A percentile compares a stretch with the other conserved stretches of the same genome.
These are phyloP conservation scores for Hippophae tibetana DNA, from an alignment of 306 rosid species.

Conservation along the genomic window DNA sequence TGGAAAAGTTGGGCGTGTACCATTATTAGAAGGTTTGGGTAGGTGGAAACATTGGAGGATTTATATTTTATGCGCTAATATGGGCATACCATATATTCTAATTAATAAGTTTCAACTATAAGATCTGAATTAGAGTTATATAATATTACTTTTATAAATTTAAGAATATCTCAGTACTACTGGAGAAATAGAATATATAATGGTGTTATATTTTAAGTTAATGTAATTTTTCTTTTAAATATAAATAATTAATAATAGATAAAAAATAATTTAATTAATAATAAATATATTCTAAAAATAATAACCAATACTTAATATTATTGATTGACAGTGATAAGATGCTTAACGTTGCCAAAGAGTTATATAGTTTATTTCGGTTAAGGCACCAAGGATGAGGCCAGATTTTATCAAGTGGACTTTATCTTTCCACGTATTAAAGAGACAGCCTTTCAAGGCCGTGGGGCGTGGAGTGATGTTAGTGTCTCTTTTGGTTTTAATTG, in stretches of 20 bases:
- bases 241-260: constrained; percentile 5
- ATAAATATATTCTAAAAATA: too few species aligned
- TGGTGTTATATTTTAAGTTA: neutral
- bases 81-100: neutral
- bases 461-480: constrained; percentile 30
- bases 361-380: constrained; percentile 28
- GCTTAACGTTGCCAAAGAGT: too few species aligned
- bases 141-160: too few species aligned
- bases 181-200: too few species aligned
- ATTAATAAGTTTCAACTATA: neutral
- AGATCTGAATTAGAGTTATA: constrained; percentile 6
- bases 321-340: too few species aligned
- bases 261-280: neutral
- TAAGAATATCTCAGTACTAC: too few species aligned
- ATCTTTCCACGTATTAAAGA: constrained; percentile 78
- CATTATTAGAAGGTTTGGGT: too few species aligned
- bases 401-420: constrained; percentile 34
- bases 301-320: too few species aligned
- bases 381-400: constrained; percentile 31
- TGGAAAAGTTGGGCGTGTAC: too few species aligned
- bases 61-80: neutral
- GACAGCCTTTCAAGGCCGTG: constrained; percentile 49
- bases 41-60: too few species aligned
- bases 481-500: constrained; percentile 4
- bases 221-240: neutral